Evolutionary conservation across 2,329 filamentous ascomycete species (phyloP).

Genomic region (Cercospora sp.): DNA sequence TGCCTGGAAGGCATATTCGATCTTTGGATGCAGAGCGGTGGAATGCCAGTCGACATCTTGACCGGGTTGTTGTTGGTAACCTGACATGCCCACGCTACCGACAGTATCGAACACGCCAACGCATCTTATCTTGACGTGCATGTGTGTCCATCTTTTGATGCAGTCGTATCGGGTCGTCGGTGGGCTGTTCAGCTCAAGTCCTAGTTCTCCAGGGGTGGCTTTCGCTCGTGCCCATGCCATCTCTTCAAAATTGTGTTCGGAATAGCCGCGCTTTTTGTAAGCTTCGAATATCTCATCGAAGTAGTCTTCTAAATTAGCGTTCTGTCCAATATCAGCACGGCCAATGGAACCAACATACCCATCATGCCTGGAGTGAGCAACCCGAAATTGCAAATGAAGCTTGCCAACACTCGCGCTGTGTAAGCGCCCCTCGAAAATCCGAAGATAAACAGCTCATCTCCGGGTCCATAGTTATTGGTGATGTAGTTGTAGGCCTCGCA

Average conservation of each 20-base stretch:
- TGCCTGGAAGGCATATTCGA: constrained; percentile 56
- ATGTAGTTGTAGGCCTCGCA: constrained; percentile 34
- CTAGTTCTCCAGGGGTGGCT: constrained; percentile 20
- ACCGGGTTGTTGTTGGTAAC: constrained; percentile 19
- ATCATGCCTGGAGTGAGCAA: constrained; percentile 28
- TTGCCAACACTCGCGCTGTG: constrained; percentile 35
- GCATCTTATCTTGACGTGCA: constrained; percentile 40
- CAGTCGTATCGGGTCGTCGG: constrained; percentile 18
- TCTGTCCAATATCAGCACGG: no score
- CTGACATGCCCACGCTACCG: constrained; percentile 31
- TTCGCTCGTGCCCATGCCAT: constrained; percentile 19
- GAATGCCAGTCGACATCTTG: constrained; percentile 21
- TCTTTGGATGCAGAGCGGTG: constrained; percentile 28
- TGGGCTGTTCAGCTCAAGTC: constrained; percentile 14
- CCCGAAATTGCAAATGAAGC: constrained; percentile 33
- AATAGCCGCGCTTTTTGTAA: constrained; percentile 21
- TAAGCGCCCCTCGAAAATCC: constrained; percentile 40
- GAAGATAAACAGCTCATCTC: constrained; percentile 37
- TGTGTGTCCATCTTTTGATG: constrained; percentile 22
- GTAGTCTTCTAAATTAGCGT: constrained; percentile 10
- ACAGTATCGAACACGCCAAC: constrained; percentile 52
- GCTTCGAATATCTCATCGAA: constrained; percentile 23
- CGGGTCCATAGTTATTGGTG: constrained; percentile 33
- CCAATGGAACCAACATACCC: not conserved
- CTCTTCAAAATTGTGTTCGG: constrained; percentile 21